Evolutionary conservation across 2,329 filamentous ascomycete species (phyloP), one percentile per base, ranked within the genome.

Genomic region (Hypoxylon sp.): DNA sequence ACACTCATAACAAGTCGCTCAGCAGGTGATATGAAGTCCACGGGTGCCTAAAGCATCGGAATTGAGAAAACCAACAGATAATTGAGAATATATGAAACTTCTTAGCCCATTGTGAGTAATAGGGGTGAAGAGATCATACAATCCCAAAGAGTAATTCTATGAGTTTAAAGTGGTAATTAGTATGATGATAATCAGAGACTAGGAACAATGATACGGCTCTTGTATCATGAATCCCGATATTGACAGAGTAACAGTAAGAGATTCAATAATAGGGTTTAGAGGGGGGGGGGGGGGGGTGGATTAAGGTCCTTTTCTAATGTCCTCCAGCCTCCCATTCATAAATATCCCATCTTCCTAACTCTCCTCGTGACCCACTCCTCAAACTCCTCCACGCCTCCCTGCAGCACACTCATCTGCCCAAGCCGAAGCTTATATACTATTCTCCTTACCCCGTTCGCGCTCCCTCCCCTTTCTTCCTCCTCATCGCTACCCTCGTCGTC

Each of bases 351-450:
- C 56, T 72, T 76, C 31, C 69, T 64, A 10, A 75, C 72, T 42
- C 68, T 72, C 68, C 66, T 76, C 65, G 75, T 73, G 50, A 76
- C 51, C 14, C 69, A 65, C 17, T 69, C 49, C 59, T 76, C 90
- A 78, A 93, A 93, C 75, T 89, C 85, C 50, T 86, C 83, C 63
- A 92, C 90, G 0, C 91, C 90, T 6, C 84, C 83, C 58, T 86
- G 80, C 72, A 92, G 80, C 51, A 83, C 79, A 27, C 79, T 82
- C 81, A 93, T 76, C 69, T 83, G 85, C 0, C 90, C 90, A 2
- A 79, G 81, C 57, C 86, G 88, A 49, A 93, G 74, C 50, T 89
- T 82, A 77, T 88, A 92, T 42, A 92, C 87, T 0, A 83, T 82
- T 61, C 87, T 82, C 51, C 87, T 82, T 27, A 75, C 69, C 51